These are phyloP conservation scores for Aurinia saxatilis DNA, from an alignment of 345 rosid species.

Conservation along the genomic window DNA sequence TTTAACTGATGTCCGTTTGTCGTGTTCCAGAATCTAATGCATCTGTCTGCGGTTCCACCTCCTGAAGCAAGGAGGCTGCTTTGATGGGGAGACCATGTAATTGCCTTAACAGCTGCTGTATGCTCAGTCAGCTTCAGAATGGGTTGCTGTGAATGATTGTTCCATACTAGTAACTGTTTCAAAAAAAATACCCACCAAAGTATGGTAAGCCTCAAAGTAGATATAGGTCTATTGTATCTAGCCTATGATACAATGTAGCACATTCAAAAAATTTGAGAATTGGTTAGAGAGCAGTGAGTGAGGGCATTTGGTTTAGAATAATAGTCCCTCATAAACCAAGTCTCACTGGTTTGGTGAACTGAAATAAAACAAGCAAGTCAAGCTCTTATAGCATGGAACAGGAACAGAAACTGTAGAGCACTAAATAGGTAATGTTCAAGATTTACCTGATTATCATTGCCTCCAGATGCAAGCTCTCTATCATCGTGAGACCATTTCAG, in stretches of 20 bases:
- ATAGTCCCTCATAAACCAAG: no score
- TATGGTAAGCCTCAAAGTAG: background rate
- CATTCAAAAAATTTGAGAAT: background rate
- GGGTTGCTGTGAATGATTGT: constrained; percentile 89
- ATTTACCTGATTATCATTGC: constrained; percentile 91
- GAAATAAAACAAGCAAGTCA: background rate
- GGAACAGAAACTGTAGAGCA: background rate
- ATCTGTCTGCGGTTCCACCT: constrained; percentile 97
- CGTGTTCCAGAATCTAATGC: constrained; percentile 95
- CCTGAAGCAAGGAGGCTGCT: constrained; percentile 90
- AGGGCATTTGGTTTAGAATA: background rate
- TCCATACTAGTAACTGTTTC: constrained; percentile 85
- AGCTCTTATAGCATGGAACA: background rate
- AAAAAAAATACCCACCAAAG: background rate
- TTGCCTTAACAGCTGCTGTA: constrained; percentile 98
- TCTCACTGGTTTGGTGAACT: background rate
- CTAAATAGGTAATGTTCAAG: background rate
- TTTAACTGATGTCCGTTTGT: constrained; percentile 77
- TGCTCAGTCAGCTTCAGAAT: constrained; percentile 70
- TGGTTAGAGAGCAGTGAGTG: background rate
- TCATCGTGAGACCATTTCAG: constrained; percentile 96
- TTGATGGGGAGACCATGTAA: constrained; percentile 98
- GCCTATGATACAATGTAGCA: background rate
- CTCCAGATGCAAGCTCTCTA: constrained; percentile 98
- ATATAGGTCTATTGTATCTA: background rate